Evolutionary conservation across 176 grass and related monocot species (phyloP).

Genomic region (Zea luxurians): DNA sequence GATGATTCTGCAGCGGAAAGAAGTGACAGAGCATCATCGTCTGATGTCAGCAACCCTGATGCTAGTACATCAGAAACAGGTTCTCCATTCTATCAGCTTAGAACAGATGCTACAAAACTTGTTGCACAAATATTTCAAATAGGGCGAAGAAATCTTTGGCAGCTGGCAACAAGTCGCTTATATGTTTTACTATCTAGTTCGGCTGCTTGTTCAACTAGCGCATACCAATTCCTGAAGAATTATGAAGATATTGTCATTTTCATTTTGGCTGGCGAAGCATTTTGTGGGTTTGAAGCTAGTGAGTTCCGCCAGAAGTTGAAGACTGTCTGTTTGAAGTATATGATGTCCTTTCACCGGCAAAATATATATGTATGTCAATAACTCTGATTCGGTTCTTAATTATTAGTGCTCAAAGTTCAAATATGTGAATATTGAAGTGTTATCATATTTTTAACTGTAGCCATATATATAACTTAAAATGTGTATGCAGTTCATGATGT

Average conservation of each 20-base stretch:
- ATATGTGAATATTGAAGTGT: background rate
- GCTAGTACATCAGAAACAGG: slow-evolving; percentile 47
- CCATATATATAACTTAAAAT: slow-evolving; percentile 13
- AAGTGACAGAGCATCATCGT: slow-evolving; percentile 41
- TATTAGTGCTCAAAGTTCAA: slow-evolving; percentile 12
- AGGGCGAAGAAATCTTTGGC: slow-evolving; percentile 97
- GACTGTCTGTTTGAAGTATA: slow-evolving; percentile 77
- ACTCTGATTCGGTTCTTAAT: slow-evolving; percentile 29
- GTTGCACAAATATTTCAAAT: slow-evolving; percentile 80
- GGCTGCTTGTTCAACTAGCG: slow-evolving; percentile 87
- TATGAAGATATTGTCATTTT: slow-evolving; percentile 92
- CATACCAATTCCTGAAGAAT: slow-evolving; percentile 95
- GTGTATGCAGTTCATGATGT: background rate
- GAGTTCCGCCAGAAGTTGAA: slow-evolving; percentile 95
- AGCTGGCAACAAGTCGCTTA: slow-evolving; percentile 90
- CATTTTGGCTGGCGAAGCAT: slow-evolving; percentile 96
- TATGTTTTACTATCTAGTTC: slow-evolving; percentile 84
- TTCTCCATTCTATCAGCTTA: slow-evolving; percentile 91
- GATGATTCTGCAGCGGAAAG: slow-evolving; percentile 42
- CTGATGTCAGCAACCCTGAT: slow-evolving; percentile 44
- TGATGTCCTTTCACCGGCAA: slow-evolving; percentile 84
- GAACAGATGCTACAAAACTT: slow-evolving; percentile 76
- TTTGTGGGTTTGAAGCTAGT: slow-evolving; percentile 87
- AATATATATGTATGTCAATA: slow-evolving; percentile 87
- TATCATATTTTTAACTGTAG: slow-evolving; percentile 6